These are phyloP conservation scores for Trichophyton equinum DNA, from an alignment of 2,329 filamentous ascomycete species.

Conservation along the genomic window DNA sequence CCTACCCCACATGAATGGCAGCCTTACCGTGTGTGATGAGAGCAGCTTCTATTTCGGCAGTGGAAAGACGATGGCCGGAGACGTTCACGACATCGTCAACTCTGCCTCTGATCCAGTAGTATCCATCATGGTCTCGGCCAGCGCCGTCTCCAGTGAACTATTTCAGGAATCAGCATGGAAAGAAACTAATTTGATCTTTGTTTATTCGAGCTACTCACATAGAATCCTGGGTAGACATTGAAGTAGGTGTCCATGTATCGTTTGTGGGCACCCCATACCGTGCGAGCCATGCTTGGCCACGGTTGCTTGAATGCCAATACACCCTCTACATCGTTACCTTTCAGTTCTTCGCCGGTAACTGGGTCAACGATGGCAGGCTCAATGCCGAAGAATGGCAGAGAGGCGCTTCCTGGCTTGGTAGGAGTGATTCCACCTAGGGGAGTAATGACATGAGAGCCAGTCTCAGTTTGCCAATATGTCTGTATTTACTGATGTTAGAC, in stretches of 20 bases:
- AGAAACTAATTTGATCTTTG: background rate
- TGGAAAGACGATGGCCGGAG: conserved; percentile 87
- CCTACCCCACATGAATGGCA: too few species aligned
- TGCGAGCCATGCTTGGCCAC: conserved; percentile 97
- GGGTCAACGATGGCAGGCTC: conserved; percentile 97
- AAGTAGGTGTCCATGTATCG: conserved; percentile 98
- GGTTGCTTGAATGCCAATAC: conserved; percentile 94
- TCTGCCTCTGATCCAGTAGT: conserved; percentile 98
- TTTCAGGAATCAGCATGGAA: conserved; percentile 8
- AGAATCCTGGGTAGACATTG: conserved; percentile 95
- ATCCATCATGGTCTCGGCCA: conserved; percentile 90
- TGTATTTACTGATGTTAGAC: conserved; percentile 27
- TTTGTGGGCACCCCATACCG: conserved; percentile 95
- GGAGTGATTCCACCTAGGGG: conserved; percentile 86
- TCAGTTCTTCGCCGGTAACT: conserved; percentile 81
- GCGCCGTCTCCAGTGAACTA: conserved; percentile 62
- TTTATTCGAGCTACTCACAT: conserved; percentile 49
- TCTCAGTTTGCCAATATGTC: conserved; percentile 99
- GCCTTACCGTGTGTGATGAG: conserved; percentile 70
- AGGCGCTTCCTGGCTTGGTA: conserved; percentile 92
- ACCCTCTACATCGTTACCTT: conserved; percentile 93
- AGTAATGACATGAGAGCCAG: conserved; percentile 89
- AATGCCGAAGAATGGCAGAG: conserved; percentile 94
- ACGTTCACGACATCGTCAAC: conserved; percentile 99
- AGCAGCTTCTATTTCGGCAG: conserved; percentile 93